Conservation (phyloP, 75 land plant genomes). For the Pinus taeda region DNA sequence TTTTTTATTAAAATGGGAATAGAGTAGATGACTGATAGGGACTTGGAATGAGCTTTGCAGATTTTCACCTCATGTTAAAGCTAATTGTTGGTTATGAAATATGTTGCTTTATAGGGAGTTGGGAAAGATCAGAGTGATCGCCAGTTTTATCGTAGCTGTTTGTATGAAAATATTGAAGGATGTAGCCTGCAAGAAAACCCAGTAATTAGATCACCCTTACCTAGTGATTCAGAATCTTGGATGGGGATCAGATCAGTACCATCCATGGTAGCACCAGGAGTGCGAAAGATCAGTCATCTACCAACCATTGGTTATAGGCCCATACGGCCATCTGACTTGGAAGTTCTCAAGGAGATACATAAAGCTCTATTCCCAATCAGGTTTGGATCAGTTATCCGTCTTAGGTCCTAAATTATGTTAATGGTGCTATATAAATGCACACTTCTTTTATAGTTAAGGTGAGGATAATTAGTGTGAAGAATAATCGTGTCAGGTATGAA, state of each 20-base stretch:
- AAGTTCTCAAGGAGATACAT: conserved; percentile 83
- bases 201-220: conserved; percentile 4
- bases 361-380: conserved; percentile 85
- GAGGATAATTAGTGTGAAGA: background rate
- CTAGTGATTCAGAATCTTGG: conserved; percentile 2
- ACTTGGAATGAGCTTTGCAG: background rate
- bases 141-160: conserved; percentile 1
- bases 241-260: conserved; percentile 7
- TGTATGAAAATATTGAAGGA: conserved; percentile 10
- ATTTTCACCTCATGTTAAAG: background rate
- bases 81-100: background rate
- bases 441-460: background rate
- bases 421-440: background rate
- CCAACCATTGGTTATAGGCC: conserved; percentile 77
- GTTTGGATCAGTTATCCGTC: conserved; percentile 20
- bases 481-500: conserved; percentile 76
- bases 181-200: background rate
- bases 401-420: background rate
- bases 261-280: conserved; percentile 41
- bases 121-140: background rate
- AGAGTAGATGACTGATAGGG: background rate
- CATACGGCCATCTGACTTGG: conserved; percentile 80
- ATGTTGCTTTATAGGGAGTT: conserved; percentile 3
- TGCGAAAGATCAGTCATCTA: conserved; percentile 21
- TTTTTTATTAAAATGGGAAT: background rate